Evolutionary conservation across 169 alveolate genomes (phyloP).

Genomic region (Sarcocystis neurona): DNA sequence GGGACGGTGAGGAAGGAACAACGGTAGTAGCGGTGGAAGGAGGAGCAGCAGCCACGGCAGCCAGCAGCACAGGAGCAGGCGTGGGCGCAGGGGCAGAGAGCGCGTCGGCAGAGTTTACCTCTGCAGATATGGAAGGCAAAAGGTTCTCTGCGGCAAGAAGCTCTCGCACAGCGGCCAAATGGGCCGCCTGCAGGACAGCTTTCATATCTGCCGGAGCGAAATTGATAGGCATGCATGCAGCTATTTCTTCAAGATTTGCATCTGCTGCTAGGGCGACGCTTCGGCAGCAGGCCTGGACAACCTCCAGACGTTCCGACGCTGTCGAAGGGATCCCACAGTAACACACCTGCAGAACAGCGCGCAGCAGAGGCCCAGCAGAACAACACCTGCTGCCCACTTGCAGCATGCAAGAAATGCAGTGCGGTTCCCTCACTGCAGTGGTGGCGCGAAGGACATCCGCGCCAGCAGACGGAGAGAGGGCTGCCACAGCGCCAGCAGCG

Average conservation of each 20-base stretch:
- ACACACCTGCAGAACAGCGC: background rate
- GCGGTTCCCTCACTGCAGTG: too few species aligned
- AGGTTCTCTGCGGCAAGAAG: background rate
- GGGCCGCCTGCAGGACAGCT: conserved; percentile 12
- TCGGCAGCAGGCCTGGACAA: background rate
- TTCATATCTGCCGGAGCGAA: conserved; percentile 12
- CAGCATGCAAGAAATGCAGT: too few species aligned
- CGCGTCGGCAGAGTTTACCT: too few species aligned
- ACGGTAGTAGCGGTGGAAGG: too few species aligned
- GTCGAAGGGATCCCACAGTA: conserved; percentile 21
- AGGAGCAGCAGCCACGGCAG: too few species aligned
- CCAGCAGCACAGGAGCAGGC: too few species aligned
- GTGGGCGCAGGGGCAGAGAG: too few species aligned
- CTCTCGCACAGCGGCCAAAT: conserved; percentile 13
- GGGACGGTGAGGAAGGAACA: too few species aligned
- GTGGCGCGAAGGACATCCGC: background rate
- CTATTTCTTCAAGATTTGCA: background rate
- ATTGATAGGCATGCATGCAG: background rate
- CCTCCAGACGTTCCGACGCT: background rate
- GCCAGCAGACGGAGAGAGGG: too few species aligned
- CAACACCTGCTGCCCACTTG: background rate
- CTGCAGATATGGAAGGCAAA: background rate
- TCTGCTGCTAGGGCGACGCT: background rate
- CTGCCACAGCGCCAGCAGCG: too few species aligned
- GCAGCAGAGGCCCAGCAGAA: too few species aligned